phyloP scores from a whole-genome alignment of 148 eudicot species.

The Nyssa sinensis region DNA sequence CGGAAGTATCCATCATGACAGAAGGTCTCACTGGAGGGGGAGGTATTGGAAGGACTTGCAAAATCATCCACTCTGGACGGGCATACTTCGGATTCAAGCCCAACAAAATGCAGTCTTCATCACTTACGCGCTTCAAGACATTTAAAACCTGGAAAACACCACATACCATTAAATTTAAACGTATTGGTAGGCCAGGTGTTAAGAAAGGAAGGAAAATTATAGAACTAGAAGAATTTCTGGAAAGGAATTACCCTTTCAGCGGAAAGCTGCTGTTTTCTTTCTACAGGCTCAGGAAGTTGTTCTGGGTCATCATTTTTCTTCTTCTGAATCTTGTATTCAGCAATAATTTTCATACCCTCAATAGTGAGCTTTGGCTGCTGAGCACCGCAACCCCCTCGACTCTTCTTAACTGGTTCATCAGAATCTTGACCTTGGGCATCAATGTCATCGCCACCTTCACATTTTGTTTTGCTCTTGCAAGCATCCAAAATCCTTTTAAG shows the following conservation, averaged over 20 bases:
- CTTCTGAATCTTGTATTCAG: constrained; percentile 71
- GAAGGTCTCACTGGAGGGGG: constrained; percentile 91
- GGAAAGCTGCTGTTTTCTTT: constrained; percentile 76
- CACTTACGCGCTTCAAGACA: constrained; percentile 75
- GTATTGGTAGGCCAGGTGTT: neutral
- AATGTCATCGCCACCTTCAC: constrained; percentile 95
- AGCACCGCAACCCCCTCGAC: constrained; percentile 84
- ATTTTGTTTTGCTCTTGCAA: constrained; percentile 85
- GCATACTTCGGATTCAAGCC: constrained; percentile 82
- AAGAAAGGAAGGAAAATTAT: neutral
- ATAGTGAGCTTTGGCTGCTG: constrained; percentile 76
- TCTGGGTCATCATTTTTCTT: constrained; percentile 74
- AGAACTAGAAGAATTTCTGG: neutral
- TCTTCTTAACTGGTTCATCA: constrained; percentile 64
- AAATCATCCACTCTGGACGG: constrained; percentile 91
- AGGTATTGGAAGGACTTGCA: constrained; percentile 85
- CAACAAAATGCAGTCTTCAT: constrained; percentile 70
- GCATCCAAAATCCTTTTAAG: constrained; percentile 86
- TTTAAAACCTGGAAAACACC: constrained; percentile 50
- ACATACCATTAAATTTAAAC: neutral
- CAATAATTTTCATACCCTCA: constrained; percentile 80
- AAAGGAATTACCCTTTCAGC: constrained; percentile 61
- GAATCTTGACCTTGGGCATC: constrained; percentile 64
- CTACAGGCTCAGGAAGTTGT: constrained; percentile 85
- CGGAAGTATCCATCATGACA: constrained; percentile 88